Percentiles rank a stretch among this genome's conserved stretches.
These are phyloP conservation scores for Diaporthe amygdali DNA, from an alignment of 2,329 filamentous ascomycete genomes.

Conservation along the genomic window DNA sequence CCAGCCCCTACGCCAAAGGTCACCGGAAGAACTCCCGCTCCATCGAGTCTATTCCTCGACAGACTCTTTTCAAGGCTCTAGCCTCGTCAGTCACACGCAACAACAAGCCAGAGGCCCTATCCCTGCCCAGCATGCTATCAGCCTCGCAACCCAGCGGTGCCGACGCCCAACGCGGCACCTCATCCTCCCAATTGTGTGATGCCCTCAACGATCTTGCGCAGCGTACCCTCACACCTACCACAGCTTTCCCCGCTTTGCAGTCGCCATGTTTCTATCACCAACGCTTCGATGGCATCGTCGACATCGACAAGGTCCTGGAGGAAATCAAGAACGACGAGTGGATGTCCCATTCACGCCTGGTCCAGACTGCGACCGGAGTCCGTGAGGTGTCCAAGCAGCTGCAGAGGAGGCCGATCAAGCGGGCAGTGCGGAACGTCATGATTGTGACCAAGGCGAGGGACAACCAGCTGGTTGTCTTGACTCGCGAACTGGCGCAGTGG, in stretches of 20 bases:
- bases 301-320: conserved; percentile 92
- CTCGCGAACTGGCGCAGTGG: conserved; percentile 86
- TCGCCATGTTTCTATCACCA: conserved; percentile 99
- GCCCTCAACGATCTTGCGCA: conserved; percentile 60
- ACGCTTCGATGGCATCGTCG: conserved; percentile 93
- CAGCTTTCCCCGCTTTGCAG: conserved; percentile 72
- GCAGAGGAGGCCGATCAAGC: conserved; percentile 88
- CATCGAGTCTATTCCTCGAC: conserved; percentile 72
- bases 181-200: conserved; percentile 68
- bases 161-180: conserved; percentile 42
- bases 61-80: conserved; percentile 83
- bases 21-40: conserved; percentile 60
- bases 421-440: conserved; percentile 93
- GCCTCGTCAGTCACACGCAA: conserved; percentile 66
- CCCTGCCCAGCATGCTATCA: conserved; percentile 65
- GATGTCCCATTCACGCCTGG: conserved; percentile 90
- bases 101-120: conserved; percentile 67
- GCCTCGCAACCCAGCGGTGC: conserved; percentile 36
- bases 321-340: conserved; percentile 89
- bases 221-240: conserved; percentile 48
- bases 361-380: conserved; percentile 94
- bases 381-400: conserved; percentile 95
- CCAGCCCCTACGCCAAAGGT: conserved; percentile 32
- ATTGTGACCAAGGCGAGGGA: conserved; percentile 98
- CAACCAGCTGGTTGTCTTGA: conserved; percentile 88